Evolutionary conservation across 352 stramenopile species (phyloP).

Genomic region (Phytophthora ohioensis): DNA sequence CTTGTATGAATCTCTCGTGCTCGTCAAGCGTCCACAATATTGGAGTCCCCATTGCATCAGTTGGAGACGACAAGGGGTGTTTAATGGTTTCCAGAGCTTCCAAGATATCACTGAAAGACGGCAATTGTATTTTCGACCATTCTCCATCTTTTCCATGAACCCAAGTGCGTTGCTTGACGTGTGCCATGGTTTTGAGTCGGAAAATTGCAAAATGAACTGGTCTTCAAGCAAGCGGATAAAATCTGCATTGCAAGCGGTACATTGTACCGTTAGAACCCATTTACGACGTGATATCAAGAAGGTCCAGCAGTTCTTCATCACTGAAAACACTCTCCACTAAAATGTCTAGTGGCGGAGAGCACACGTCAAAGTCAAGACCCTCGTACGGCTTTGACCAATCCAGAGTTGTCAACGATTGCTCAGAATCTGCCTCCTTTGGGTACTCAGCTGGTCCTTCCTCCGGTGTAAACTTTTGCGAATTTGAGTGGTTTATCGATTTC

Average conservation of each 20-base stretch:
- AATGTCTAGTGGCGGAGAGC: constrained; percentile 9
- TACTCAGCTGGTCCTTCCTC: constrained; percentile 1
- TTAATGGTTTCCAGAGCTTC: constrained; percentile 3
- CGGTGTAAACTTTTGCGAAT: not conserved
- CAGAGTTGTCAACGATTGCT: not conserved
- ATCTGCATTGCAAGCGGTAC: too few relatives aligned
- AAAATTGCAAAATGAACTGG: too few relatives aligned
- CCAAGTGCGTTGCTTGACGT: not conserved
- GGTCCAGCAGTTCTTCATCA: constrained; percentile 16
- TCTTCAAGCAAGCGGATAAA: too few relatives aligned
- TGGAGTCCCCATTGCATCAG: not conserved
- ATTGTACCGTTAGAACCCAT: too few relatives aligned
- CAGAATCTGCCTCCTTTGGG: not conserved
- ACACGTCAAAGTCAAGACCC: constrained; percentile 4
- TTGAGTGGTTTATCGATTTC: not conserved
- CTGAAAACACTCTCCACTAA: constrained; percentile 6
- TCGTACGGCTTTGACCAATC: not conserved
- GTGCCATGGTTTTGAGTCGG: too few relatives aligned
- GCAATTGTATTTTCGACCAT: too few relatives aligned
- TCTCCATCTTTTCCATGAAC: too few relatives aligned
- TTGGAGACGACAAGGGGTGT: not conserved
- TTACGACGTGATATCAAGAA: constrained; percentile 1
- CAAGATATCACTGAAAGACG: not conserved
- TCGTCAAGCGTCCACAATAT: constrained; percentile 9
- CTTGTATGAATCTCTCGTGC: constrained; percentile 3